Conservation (phyloP, 2,329 filamentous ascomycete genomes). For the Catunica adiposa region DNA sequence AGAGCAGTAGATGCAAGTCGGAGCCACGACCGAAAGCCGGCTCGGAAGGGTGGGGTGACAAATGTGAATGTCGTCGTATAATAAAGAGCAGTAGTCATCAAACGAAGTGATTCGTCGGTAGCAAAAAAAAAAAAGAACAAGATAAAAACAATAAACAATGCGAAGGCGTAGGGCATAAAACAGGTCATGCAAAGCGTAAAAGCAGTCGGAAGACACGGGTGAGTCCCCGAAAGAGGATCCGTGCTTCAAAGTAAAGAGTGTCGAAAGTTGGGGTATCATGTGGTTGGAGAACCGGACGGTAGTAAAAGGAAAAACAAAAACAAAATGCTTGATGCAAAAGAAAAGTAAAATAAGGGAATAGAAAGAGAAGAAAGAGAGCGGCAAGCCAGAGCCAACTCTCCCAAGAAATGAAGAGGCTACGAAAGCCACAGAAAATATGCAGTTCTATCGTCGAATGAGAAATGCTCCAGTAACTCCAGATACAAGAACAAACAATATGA, state of each 20-base stretch:
- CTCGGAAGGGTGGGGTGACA: neutral
- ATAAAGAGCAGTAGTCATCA: constrained; percentile 1
- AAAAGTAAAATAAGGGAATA: too few relatives aligned
- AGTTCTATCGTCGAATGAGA: constrained; percentile 1
- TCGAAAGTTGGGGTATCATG: constrained; percentile 7
- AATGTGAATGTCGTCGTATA: neutral
- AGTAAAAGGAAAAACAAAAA: neutral
- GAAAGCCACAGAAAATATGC: neutral
- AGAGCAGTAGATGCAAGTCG: neutral
- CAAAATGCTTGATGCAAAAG: neutral
- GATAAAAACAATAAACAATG: neutral
- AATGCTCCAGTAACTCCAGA: neutral
- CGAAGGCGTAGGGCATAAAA: neutral
- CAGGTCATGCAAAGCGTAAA: constrained; percentile 2
- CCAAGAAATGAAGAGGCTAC: neutral
- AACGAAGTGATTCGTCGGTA: neutral
- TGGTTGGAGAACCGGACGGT: neutral
- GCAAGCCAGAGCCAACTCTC: neutral
- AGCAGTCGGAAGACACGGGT: neutral
- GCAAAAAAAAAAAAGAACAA: neutral
- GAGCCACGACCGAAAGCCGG: too few relatives aligned
- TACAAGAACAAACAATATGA: neutral
- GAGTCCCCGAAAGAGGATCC: neutral
- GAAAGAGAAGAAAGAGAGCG: too few relatives aligned
- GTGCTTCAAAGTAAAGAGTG: neutral